These are phyloP conservation scores for Volutella citrinella DNA, from an alignment of 2,329 filamentous ascomycete genomes.

Conservation along the genomic window DNA sequence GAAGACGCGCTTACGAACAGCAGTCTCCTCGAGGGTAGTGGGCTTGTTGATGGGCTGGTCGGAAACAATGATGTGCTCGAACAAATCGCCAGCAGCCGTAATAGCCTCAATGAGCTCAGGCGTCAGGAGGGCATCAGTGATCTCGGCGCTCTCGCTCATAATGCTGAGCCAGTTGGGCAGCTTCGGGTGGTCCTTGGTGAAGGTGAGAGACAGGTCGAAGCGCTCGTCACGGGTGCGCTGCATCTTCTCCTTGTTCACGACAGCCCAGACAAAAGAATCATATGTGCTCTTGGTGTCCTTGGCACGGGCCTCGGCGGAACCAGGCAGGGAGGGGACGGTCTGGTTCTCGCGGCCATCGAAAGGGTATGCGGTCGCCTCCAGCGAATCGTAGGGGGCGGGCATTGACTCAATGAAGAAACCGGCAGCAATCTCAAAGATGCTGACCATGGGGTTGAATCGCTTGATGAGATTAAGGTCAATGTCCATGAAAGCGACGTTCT, in stretches of 20 bases:
- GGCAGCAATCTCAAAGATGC: conserved; percentile 60
- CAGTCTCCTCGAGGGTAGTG: conserved; percentile 76
- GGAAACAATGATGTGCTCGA: conserved; percentile 84
- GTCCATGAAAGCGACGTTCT: conserved; percentile 90
- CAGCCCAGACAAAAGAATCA: conserved; percentile 90
- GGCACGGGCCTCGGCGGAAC: conserved; percentile 51
- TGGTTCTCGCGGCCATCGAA: conserved; percentile 90
- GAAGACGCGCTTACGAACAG: conserved; percentile 81
- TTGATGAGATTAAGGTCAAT: conserved; percentile 78
- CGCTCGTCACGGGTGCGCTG: conserved; percentile 84
- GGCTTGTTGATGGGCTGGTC: conserved; percentile 91
- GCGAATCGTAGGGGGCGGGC: conserved; percentile 63
- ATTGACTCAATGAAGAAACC: conserved; percentile 80
- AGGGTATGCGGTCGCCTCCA: conserved; percentile 77
- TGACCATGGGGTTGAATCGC: conserved; percentile 75
- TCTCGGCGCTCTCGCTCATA: conserved; percentile 96
- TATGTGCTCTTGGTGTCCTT: conserved; percentile 66
- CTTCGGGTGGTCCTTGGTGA: conserved; percentile 89
- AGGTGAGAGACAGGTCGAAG: conserved; percentile 90
- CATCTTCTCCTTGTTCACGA: conserved; percentile 96
- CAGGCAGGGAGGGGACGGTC: conserved; percentile 65
- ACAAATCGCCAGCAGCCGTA: conserved; percentile 68
- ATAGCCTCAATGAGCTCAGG: conserved; percentile 82
- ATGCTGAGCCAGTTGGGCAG: conserved; percentile 86
- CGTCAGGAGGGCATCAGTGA: conserved; percentile 83